These are phyloP conservation scores for Berberis thunbergii DNA, from an alignment of 164 flowering plant species.

Conservation along the genomic window DNA sequence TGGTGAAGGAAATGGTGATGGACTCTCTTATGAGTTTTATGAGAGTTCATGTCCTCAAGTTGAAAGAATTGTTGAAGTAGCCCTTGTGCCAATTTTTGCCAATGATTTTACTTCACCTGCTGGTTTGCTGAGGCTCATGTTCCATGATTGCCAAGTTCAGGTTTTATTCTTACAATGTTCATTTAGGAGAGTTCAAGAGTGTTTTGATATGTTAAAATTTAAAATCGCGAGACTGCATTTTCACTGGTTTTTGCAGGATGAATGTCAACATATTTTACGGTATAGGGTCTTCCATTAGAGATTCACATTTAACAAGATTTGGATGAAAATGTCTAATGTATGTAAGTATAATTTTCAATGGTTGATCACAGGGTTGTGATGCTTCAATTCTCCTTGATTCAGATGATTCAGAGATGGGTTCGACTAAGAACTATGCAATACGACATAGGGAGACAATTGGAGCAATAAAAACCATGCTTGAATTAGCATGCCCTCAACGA, in stretches of 20 bases:
- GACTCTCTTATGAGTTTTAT: slow-evolving; percentile 33
- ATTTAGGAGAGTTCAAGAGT: not conserved
- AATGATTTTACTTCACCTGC: slow-evolving; percentile 39
- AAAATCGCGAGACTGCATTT: not conserved
- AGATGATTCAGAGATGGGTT: slow-evolving; percentile 23
- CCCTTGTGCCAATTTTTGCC: slow-evolving; percentile 16
- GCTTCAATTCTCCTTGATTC: slow-evolving; percentile 47
- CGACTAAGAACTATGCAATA: slow-evolving; percentile 36
- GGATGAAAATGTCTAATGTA: not conserved
- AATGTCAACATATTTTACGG: not conserved
- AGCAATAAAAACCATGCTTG: slow-evolving; percentile 31
- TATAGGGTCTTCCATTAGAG: not conserved
- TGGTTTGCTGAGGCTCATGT: slow-evolving; percentile 47
- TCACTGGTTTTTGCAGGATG: not conserved
- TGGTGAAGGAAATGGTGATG: not conserved
- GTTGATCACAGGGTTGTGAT: slow-evolving; percentile 45
- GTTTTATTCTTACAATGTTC: slow-evolving; percentile 14
- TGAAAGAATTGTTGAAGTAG: slow-evolving; percentile 34
- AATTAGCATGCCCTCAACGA: slow-evolving; percentile 34
- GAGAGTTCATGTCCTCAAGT: slow-evolving; percentile 40
- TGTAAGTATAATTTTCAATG: not conserved
- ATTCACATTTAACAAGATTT: not conserved
- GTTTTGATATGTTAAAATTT: not conserved
- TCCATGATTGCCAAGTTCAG: slow-evolving; percentile 69
- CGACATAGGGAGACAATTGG: slow-evolving; percentile 28